Base-by-base conservation (phyloP, 192 early-diverging fungal species). In the Jimgerdemannia lactiflua region DNA sequence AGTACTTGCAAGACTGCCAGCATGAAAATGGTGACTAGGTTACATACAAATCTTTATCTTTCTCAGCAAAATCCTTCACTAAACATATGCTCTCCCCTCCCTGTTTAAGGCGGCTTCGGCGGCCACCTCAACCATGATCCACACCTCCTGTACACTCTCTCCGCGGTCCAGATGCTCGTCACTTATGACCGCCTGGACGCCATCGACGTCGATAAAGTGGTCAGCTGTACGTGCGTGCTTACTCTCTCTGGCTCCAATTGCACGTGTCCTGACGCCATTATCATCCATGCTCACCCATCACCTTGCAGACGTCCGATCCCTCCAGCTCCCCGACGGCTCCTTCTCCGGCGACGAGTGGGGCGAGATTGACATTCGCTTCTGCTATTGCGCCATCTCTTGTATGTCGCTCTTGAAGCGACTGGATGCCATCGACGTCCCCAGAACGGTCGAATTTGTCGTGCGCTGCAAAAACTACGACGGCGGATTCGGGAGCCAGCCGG, bases 401-500 rank as follows among this genome's bases (percentile, higher is more conserved):
- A 80, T 96, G 54, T 92, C 92, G n/a, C 80, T 98, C 65, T 79
- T 99, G 29, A 89, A 86, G 19, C 77, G 89, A 6, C 76, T 95
- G 44, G 89, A 93, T 42, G 82, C 82, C 4, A 83, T 96, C 18
- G 84, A 96, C 54, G 67, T 92, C 19, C 64, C 78, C 39, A 89
- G 87, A 39, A 88, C 93, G 3, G 90, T 94, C 4, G 85, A 86
- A 43, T 98, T 90, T 75, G 83, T 98, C 39, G 74, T 89, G 4
- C 39, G 77, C 19, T 97, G 97, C 76, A 91, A 90, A 72, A 99
- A 99, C 84, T 97, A 95, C 84, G 97, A 99, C 80, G 98, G 98
- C 59, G 98, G 95, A 11, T 99, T 94, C 78, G 98, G 98, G 7
- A 95, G 86, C 69, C 83, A 86, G 39, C 95, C 95, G 0, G 96